Evolutionary conservation across 257 asterid species (phyloP).

Genomic region (Solanum gracilifrons): DNA sequence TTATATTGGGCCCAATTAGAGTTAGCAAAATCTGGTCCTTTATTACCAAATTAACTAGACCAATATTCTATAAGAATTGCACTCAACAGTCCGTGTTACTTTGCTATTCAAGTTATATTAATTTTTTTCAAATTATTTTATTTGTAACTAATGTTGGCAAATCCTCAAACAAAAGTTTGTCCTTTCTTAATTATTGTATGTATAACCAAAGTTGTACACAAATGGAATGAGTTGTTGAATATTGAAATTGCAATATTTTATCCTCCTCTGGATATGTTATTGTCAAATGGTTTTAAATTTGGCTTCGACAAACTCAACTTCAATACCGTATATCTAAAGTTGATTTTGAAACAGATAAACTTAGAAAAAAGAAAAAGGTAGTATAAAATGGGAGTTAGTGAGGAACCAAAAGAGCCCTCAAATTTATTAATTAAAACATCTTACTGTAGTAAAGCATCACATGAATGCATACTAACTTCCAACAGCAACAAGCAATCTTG

Average conservation of each 20-base stretch:
- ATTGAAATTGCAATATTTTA: no score
- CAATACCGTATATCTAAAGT: not conserved
- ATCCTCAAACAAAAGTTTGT: not conserved
- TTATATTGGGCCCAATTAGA: not conserved
- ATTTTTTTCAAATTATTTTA: not conserved
- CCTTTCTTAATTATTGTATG: not conserved
- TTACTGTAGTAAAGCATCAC: conserved; percentile 1
- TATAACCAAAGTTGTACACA: not conserved
- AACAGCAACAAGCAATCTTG: not conserved
- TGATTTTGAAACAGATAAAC: not conserved
- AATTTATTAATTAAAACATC: not conserved
- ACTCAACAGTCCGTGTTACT: not conserved
- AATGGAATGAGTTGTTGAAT: not conserved
- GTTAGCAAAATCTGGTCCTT: not conserved
- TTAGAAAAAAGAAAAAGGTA: not conserved
- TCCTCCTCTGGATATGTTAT: not conserved
- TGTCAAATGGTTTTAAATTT: no score
- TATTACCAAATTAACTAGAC: not conserved
- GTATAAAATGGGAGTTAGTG: not conserved
- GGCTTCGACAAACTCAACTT: not conserved
- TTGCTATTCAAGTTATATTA: not conserved
- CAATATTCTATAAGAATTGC: not conserved
- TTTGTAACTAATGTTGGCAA: not conserved
- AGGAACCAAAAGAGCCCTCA: conserved; percentile 1
- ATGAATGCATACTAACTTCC: conserved; percentile 2